phyloP scores from a whole-genome alignment of 2,329 filamentous ascomycete species.

The Biscogniauxia marginata region DNA sequence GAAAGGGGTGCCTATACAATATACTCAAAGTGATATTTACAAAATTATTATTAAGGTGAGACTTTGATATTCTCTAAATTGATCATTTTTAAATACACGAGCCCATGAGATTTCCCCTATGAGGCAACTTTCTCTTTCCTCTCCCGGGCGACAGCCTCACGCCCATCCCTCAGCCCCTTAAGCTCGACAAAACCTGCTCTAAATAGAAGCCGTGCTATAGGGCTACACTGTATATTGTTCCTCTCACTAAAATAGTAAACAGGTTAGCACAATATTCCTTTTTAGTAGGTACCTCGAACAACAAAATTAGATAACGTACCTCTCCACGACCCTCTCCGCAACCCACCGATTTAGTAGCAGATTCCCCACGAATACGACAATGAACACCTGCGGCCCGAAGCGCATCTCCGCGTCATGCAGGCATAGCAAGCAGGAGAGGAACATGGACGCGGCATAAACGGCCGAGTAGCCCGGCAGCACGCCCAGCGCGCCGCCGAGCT shows the following conservation, averaged over 20 bases:
- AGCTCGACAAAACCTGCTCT: conserved; percentile 2
- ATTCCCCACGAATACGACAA: background rate
- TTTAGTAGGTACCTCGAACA: background rate
- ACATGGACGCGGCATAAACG: conserved; percentile 11
- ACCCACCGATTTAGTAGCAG: conserved; percentile 11
- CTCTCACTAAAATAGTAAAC: conserved; percentile 1
- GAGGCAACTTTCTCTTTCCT: background rate
- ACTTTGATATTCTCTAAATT: too few species aligned
- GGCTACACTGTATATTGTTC: background rate
- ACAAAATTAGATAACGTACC: background rate
- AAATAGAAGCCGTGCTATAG: background rate
- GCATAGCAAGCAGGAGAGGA: conserved; percentile 6
- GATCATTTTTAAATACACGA: background rate
- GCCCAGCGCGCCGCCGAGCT: background rate
- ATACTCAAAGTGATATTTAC: too few species aligned
- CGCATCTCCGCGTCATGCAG: conserved; percentile 7
- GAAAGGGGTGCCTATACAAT: too few species aligned
- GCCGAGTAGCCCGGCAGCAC: conserved; percentile 2
- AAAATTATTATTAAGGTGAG: too few species aligned
- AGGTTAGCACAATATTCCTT: background rate
- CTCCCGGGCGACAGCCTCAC: background rate
- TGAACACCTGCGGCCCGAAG: conserved; percentile 5
- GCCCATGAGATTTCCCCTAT: background rate
- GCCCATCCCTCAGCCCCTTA: conserved; percentile 2
- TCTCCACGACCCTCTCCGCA: background rate